phyloP scores from a whole-genome alignment of 805 yeast genomes.

The Cyberlindnera japonica region DNA sequence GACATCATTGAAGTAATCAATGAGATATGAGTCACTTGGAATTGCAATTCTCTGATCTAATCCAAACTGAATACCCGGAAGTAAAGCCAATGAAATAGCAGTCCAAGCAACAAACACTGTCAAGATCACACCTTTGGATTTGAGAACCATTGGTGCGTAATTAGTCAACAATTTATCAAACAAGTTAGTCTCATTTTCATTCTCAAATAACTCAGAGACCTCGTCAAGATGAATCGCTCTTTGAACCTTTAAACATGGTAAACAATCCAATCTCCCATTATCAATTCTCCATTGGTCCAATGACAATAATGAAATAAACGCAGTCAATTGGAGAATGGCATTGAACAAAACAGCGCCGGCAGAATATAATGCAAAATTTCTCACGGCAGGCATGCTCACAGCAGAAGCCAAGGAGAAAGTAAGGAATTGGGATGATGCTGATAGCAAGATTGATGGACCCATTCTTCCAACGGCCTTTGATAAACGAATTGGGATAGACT shows the following conservation, averaged over 20 bases:
- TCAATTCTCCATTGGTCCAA: constrained; percentile 64
- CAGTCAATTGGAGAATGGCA: constrained; percentile 73
- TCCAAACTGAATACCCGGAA: constrained; percentile 74
- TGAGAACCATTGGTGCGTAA: constrained; percentile 54
- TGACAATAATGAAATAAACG: constrained; percentile 68
- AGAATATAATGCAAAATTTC: constrained; percentile 87
- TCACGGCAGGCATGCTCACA: constrained; percentile 95
- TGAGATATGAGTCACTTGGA: constrained; percentile 77
- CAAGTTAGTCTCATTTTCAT: constrained; percentile 29
- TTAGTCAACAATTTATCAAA: constrained; percentile 41
- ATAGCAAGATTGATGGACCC: constrained; percentile 83
- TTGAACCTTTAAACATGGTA: constrained; percentile 48
- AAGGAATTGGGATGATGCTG: constrained; percentile 72
- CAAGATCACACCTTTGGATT: constrained; percentile 44
- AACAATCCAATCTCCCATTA: constrained; percentile 52
- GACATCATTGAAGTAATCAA: constrained; percentile 74
- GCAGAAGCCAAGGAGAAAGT: constrained; percentile 75
- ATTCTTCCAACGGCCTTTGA: constrained; percentile 63
- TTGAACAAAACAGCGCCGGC: constrained; percentile 82
- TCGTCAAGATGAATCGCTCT: constrained; percentile 20
- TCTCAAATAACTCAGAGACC: constrained; percentile 25
- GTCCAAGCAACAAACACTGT: constrained; percentile 57
- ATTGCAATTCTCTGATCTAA: constrained; percentile 87
- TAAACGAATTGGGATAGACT: constrained; percentile 54
- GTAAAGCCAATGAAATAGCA: constrained; percentile 60